Evolutionary conservation across 352 stramenopile species (phyloP).

Genomic region (Phytopythium sindhum): DNA sequence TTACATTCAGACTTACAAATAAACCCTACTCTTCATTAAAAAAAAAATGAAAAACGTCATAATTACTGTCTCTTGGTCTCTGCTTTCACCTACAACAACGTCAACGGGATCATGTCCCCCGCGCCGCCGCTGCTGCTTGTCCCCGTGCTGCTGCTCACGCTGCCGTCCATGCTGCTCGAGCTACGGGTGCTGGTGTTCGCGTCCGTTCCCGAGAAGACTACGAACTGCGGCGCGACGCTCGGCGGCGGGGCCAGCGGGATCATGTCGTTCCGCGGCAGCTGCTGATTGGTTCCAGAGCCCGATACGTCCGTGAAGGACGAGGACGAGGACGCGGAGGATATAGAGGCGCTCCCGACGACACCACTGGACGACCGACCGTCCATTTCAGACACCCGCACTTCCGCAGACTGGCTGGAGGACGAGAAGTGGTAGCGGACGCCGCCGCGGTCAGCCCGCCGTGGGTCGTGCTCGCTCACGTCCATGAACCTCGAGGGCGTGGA

Average conservation of each 20-base stretch:
- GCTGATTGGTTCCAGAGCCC: background rate
- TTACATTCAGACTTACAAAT: too few species aligned
- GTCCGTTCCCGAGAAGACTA: slow-evolving; percentile 1
- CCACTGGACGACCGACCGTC: too few species aligned
- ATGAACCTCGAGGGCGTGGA: slow-evolving; percentile 1
- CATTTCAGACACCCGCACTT: background rate
- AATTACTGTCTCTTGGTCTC: too few species aligned
- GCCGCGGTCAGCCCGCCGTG: background rate
- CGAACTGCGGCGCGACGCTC: background rate
- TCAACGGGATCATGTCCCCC: slow-evolving; percentile 5
- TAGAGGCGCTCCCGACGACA: background rate
- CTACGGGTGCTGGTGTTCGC: background rate
- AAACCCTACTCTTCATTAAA: too few species aligned
- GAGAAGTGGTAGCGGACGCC: background rate
- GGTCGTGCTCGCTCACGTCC: background rate
- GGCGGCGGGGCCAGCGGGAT: slow-evolving; percentile 2
- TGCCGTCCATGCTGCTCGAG: background rate
- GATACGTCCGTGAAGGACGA: background rate
- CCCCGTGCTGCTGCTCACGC: background rate
- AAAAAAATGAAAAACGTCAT: background rate
- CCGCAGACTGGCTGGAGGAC: slow-evolving; percentile 2
- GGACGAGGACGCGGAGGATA: background rate
- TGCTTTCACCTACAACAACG: background rate
- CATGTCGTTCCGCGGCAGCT: slow-evolving; percentile 5
- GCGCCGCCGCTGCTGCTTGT: background rate